Base-by-base conservation (phyloP, 2,329 filamentous ascomycete genomes). In the Alternaria conjuncta region DNA sequence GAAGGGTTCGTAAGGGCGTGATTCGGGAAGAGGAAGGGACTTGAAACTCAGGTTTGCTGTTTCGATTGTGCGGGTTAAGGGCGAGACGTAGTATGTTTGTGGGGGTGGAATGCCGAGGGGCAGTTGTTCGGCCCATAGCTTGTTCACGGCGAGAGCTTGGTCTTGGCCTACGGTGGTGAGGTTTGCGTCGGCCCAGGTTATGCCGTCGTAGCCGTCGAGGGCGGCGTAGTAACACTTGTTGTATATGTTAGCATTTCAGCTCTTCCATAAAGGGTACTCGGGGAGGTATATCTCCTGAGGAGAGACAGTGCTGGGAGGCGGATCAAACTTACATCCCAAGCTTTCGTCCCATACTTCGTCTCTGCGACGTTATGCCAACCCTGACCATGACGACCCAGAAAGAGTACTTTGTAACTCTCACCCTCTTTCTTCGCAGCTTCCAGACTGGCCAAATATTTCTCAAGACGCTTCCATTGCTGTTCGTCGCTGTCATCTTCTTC, bases 301-400 rank as follows among this genome's bases (percentile, higher is more conserved):
- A n/a, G n/a, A 18, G 23, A 18, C 2, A 18, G 18, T 30, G 32
- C 1, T 32, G 8, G 7, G 49, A 26, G 28, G 53, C 15, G n/a
- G 12, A 32, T n/a, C 20, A 20, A 47, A 80, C 86, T 70, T 76
- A 87, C 87, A 74, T 92, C 89, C 90, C 90, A 92, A 6, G 86
- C 87, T 7, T 86, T 83, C 0, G 89, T 92, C 28, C 89, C 89
- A 70, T 91, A 92, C 71, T 84, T 89, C n/a, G 82, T 80, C 79
- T 92, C 88, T 9, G 89, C 90, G 15, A 88, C 86, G 73, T 90
- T 90, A 73, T 90, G 86, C 62, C 81, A 82, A 0, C 90, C 90
- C 77, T 93, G 86, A 10, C 90, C 91, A 75, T 93, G 91, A 43
- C 91, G 86, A 20, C 87, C 90, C 72, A 92, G 83, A 76, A 89